Conservation (phyloP, 2,329 filamentous ascomycete species). For the Nakataea oryzae region DNA sequence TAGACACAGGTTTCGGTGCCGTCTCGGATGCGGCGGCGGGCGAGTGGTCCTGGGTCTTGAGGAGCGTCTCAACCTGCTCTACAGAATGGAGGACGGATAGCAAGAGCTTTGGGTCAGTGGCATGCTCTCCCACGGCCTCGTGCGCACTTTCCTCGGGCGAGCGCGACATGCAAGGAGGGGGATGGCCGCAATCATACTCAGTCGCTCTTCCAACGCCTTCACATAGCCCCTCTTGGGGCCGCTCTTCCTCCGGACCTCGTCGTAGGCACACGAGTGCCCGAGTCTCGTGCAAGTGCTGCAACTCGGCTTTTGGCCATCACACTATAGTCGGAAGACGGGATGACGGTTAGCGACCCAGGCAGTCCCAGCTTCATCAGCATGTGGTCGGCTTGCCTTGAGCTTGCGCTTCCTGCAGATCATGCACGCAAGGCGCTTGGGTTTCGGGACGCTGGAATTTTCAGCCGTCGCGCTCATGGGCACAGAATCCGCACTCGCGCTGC, state of each 20-base stretch:
- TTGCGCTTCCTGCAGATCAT: slow-evolving; percentile 91
- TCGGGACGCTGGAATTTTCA: slow-evolving; percentile 49
- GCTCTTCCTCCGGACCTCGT: slow-evolving; percentile 88
- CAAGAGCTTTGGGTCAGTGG: background rate
- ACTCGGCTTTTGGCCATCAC: slow-evolving; percentile 73
- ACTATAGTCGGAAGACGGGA: slow-evolving; percentile 25
- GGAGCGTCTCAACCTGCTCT: slow-evolving; percentile 89
- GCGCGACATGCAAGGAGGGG: background rate
- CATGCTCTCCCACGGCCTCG: slow-evolving; percentile 1
- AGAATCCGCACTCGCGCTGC: background rate
- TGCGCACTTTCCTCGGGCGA: background rate
- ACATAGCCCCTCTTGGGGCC: slow-evolving; percentile 92
- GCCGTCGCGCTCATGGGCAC: slow-evolving; percentile 9
- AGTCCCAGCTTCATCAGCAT: background rate
- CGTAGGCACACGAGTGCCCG: slow-evolving; percentile 79
- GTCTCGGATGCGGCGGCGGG: slow-evolving; percentile 11
- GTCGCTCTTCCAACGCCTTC: slow-evolving; percentile 81
- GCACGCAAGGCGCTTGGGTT: slow-evolving; percentile 89
- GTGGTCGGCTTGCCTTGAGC: slow-evolving; percentile 37
- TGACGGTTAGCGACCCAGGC: background rate
- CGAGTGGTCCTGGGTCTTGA: slow-evolving; percentile 64
- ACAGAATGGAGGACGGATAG: background rate
- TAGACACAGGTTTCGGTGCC: background rate
- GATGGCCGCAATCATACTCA: slow-evolving; percentile 51
- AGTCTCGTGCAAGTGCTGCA: slow-evolving; percentile 85